These are phyloP conservation scores for Spathaspora girioi DNA, from an alignment of 805 yeast genomes.

Conservation along the genomic window DNA sequence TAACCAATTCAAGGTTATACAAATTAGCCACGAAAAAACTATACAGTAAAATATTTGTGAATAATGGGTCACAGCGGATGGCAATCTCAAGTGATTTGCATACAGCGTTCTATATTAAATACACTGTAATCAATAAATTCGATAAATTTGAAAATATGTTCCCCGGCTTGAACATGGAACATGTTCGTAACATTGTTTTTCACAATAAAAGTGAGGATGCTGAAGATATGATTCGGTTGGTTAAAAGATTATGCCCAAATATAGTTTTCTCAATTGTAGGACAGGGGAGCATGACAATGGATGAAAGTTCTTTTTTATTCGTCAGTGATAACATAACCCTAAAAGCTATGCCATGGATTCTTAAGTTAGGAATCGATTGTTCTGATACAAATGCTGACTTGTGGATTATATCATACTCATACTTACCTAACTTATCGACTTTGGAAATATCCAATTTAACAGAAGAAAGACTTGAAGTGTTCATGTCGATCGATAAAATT, in stretches of 20 bases:
- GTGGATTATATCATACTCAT: not conserved
- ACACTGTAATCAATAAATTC: not conserved
- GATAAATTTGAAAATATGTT: too few relatives aligned
- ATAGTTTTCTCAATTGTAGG: not conserved
- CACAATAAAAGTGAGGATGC: not conserved
- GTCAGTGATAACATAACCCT: too few relatives aligned
- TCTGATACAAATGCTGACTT: too few relatives aligned
- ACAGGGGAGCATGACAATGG: too few relatives aligned
- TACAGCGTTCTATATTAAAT: not conserved
- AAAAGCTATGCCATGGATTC: too few relatives aligned
- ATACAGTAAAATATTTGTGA: not conserved
- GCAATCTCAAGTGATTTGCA: not conserved
- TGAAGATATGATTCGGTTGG: not conserved
- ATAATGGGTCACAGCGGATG: not conserved
- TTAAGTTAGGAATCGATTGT: too few relatives aligned
- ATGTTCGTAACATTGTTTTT: not conserved
- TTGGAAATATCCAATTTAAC: too few relatives aligned
- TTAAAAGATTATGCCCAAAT: not conserved
- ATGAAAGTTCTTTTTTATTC: too few relatives aligned
- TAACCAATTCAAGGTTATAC: not conserved
- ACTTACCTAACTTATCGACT: too few relatives aligned
- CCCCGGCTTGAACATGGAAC: not conserved
- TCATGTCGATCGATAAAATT: too few relatives aligned
- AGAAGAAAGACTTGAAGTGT: too few relatives aligned
- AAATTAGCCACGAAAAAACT: not conserved